Conservation (phyloP, 768 basidiomycete species). For the Phylloporus arenicola region DNA sequence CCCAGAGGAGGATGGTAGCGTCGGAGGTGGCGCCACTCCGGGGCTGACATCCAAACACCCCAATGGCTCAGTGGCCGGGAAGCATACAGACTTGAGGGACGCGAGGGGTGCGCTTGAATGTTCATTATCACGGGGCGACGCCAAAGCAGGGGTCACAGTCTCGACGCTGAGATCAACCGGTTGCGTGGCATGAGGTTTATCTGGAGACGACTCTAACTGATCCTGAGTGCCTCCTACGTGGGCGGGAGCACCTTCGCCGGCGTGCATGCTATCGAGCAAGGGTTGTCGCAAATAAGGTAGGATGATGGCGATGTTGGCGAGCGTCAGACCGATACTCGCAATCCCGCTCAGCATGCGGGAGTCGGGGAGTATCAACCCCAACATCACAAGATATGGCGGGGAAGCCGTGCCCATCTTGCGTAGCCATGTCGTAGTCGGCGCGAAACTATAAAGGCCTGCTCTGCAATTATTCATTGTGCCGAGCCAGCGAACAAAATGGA, state of each 20-base stretch:
- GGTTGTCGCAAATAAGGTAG: constrained; percentile 22
- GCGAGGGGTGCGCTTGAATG: not conserved
- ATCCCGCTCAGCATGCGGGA: constrained; percentile 24
- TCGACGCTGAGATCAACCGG: not conserved
- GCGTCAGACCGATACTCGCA: constrained; percentile 24
- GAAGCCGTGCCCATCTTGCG: constrained; percentile 20
- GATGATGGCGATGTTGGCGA: constrained; percentile 21
- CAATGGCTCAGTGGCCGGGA: not conserved
- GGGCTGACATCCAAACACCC: not conserved
- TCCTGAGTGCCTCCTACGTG: not conserved
- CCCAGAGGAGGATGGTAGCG: not conserved
- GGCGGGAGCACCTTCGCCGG: not conserved
- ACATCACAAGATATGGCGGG: constrained; percentile 19
- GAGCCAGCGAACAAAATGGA: constrained; percentile 1
- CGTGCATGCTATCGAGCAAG: constrained; percentile 8
- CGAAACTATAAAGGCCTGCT: constrained; percentile 26
- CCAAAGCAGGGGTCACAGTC: not conserved
- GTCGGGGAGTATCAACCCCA: constrained; percentile 23
- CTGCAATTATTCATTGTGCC: constrained; percentile 21
- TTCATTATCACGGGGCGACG: not conserved
- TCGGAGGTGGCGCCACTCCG: not conserved
- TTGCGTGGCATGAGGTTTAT: not conserved
- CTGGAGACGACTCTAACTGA: not conserved
- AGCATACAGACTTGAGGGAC: constrained; percentile 1
- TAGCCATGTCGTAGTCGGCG: constrained; percentile 18